Evolutionary conservation across 2,329 filamentous ascomycete genomes (phyloP).

Genomic region (Davidsoniella eucalypti): DNA sequence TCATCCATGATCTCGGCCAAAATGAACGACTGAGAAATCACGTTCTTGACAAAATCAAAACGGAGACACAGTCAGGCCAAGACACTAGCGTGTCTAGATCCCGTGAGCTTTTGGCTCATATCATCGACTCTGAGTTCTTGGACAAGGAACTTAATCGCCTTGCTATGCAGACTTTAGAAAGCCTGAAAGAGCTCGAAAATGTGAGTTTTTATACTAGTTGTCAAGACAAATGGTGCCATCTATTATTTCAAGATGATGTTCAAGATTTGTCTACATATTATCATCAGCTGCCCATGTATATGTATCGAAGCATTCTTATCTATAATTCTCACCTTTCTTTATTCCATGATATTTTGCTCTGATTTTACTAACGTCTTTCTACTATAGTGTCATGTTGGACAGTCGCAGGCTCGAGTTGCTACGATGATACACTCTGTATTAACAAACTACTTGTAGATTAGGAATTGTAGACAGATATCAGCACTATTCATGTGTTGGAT

Average conservation of each 20-base stretch:
- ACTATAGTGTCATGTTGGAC: slow-evolving; percentile 8
- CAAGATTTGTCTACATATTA: background rate
- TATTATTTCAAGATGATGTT: too few species aligned
- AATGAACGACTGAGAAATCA: slow-evolving; percentile 4
- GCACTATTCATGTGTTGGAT: too few species aligned
- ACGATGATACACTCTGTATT: slow-evolving; percentile 11
- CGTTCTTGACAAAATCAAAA: slow-evolving; percentile 8
- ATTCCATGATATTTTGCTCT: too few species aligned
- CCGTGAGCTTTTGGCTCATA: slow-evolving; percentile 5
- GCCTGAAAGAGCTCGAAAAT: slow-evolving; percentile 11
- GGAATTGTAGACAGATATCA: too few species aligned
- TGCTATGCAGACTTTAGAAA: slow-evolving; percentile 2
- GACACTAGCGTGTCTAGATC: slow-evolving; percentile 9
- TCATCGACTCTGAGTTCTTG: slow-evolving; percentile 5
- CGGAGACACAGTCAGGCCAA: slow-evolving; percentile 5
- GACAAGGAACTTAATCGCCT: slow-evolving; percentile 6
- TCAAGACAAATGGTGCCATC: too few species aligned
- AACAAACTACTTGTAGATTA: slow-evolving; percentile 8
- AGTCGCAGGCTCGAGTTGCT: slow-evolving; percentile 8
- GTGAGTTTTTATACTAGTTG: slow-evolving; percentile 1
- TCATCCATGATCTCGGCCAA: slow-evolving; percentile 7
- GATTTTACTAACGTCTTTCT: background rate
- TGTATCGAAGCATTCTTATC: background rate
- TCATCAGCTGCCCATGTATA: too few species aligned
- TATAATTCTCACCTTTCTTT: background rate